phyloP scores from a whole-genome alignment of 2,329 filamentous ascomycete genomes.

The Fusarium torulosum region DNA sequence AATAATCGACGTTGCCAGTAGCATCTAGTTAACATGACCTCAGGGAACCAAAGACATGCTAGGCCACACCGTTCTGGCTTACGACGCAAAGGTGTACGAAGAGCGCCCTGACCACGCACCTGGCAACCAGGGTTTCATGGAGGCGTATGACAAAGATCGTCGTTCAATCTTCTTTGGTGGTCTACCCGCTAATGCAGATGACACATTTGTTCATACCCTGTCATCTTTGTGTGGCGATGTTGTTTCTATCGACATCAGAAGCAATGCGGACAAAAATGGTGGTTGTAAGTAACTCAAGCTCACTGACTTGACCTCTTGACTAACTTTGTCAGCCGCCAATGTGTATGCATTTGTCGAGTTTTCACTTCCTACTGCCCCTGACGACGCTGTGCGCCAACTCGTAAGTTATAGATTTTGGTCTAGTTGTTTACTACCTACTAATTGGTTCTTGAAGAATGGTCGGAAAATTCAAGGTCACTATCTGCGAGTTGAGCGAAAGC shows the following conservation, averaged over 20 bases:
- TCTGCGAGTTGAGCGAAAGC: conserved; percentile 57
- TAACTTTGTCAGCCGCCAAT: conserved; percentile 36
- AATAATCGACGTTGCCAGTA: neutral
- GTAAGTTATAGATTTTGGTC: conserved; percentile 50
- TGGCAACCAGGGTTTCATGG: conserved; percentile 28
- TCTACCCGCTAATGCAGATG: conserved; percentile 55
- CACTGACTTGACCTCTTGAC: neutral
- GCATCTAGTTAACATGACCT: neutral
- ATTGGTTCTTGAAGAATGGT: conserved; percentile 49
- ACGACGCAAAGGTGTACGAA: conserved; percentile 21
- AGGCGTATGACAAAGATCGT: conserved; percentile 58
- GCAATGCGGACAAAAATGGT: conserved; percentile 1
- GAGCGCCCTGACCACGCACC: conserved; percentile 17
- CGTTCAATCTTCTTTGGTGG: conserved; percentile 64
- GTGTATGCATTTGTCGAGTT: conserved; percentile 58
- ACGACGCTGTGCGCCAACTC: conserved; percentile 52
- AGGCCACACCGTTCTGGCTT: conserved; percentile 22
- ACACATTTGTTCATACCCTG: conserved; percentile 54
- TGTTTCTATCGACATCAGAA: conserved; percentile 27
- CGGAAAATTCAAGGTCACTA: conserved; percentile 49
- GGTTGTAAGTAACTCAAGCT: conserved; percentile 26
- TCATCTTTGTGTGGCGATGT: conserved; percentile 57
- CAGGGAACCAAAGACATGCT: conserved; percentile 2
- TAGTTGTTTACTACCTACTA: neutral
- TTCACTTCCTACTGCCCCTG: conserved; percentile 52